Percentiles rank a stretch among this genome's conserved stretches.
These are phyloP conservation scores for Pseudogymnoascus verrucosus DNA, from an alignment of 2,329 filamentous ascomycete genomes.

Conservation along the genomic window DNA sequence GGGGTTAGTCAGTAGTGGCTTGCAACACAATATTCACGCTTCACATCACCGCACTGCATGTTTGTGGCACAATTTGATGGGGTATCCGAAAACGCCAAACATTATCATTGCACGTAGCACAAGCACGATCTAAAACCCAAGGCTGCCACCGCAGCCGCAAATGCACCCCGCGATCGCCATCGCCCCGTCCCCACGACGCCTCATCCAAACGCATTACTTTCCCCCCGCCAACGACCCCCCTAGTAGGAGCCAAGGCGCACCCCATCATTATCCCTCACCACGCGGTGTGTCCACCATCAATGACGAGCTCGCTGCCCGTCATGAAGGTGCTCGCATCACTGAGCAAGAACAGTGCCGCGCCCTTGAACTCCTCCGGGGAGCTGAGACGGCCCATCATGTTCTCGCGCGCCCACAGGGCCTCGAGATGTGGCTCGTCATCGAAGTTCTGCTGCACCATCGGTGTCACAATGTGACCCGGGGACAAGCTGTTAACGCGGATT, in stretches of 20 bases:
- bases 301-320: conserved; percentile 60
- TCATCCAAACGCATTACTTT: neutral
- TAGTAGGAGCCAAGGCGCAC: neutral
- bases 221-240: neutral
- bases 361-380: conserved; percentile 60
- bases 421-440: conserved; percentile 61
- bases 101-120: conserved; percentile 1
- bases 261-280: conserved; percentile 7
- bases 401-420: conserved; percentile 64
- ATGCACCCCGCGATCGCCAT: conserved; percentile 1
- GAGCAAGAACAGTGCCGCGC: conserved; percentile 60
- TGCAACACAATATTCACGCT: too few relatives aligned
- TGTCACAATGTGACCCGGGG: conserved; percentile 71
- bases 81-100: conserved; percentile 1
- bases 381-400: conserved; percentile 75
- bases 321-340: conserved; percentile 63
- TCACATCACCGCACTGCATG: too few relatives aligned
- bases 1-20: too few relatives aligned
- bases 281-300: conserved; percentile 61
- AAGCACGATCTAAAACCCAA: neutral
- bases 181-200: neutral
- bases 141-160: neutral
- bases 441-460: conserved; percentile 81
- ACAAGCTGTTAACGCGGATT: conserved; percentile 75
- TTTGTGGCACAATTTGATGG: too few relatives aligned